These are phyloP conservation scores for Arbutus unedo DNA, from an alignment of 148 eudicot species.

Conservation along the genomic window DNA sequence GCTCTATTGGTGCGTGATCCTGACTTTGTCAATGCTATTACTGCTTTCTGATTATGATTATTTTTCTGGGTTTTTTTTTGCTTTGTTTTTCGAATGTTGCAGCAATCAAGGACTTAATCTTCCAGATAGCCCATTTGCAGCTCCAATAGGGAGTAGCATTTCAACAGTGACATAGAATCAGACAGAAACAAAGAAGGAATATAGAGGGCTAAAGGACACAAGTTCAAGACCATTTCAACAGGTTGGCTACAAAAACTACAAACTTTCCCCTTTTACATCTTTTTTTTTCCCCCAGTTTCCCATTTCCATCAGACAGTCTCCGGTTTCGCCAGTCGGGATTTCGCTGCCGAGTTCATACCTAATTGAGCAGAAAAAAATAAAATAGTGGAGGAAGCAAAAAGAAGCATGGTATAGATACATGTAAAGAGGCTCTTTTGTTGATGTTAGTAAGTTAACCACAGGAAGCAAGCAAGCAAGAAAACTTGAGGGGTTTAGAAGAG, in stretches of 20 bases:
- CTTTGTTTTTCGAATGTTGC: conserved; percentile 7
- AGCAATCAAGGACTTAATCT: conserved; percentile 40
- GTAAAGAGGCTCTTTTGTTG: background rate
- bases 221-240: conserved; percentile 3
- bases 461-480: conserved; percentile 17
- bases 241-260: background rate
- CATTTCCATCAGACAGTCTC: background rate
- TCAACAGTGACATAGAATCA: conserved; percentile 28
- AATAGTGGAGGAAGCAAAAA: conserved; percentile 10
- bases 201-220: background rate
- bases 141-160: conserved; percentile 28
- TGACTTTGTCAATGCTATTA: background rate
- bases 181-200: conserved; percentile 14
- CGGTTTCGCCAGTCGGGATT: background rate
- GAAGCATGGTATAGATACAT: conserved; percentile 7
- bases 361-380: background rate
- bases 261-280: background rate
- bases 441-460: conserved; percentile 11
- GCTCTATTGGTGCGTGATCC: background rate
- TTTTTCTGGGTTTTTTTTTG: background rate
- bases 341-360: conserved; percentile 10
- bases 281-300: background rate
- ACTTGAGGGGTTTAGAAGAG: conserved; percentile 19
- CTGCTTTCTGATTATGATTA: background rate
- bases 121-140: conserved; percentile 44